Evolutionary conservation across 1,284 basidiomycete species (phyloP), one percentile per base, ranked within the genome.

Genomic region (Ustilago curta): DNA sequence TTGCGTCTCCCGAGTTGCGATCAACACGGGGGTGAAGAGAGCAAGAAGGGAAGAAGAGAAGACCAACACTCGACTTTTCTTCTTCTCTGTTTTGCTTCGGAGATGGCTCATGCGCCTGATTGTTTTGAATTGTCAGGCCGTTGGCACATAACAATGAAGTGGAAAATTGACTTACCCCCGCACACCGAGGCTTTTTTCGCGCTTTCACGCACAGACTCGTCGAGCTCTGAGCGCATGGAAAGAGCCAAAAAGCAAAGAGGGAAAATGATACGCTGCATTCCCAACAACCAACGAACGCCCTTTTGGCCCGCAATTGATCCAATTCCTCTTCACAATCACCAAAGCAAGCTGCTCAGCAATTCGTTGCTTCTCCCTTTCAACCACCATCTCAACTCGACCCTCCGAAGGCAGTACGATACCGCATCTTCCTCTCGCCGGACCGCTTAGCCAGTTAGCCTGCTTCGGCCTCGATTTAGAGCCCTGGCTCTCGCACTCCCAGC

Each of bases 161-260:
- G 18, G 47, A 37, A 50, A 50, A 23, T 60, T 43, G 18, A 35
- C 27, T n/a, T n/a, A n/a, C n/a, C n/a, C 45, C 29, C 54, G 32
- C 47, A 40, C 35, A 18, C 2, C 56, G 32, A 35, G 6, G 8
- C 9, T 35, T 35, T 37, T 16, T 37, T 37, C 35, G 16, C 35
- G 64, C 64, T 67, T 67, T 69, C 66, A 70, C 67, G 60, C 60
- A 60, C 60, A 55, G 51, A 69, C 54, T 19, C 12, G 29, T 9
- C 11, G 32, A 31, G 31, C 23, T 23, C 37, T 35, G 12, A 18
- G 44, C 44, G 49, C 42, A 39, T 60, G 53, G 59, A 42, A 65
- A 32, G 25, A 18, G 31, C 44, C 21, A 18, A 25, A 19, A 27
- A 29, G 16, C 27, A 53, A 19, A 44, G 48, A 8, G 45, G 57